Conservation (phyloP, 352 stramenopile species). For the Phytophthora melonis region DNA sequence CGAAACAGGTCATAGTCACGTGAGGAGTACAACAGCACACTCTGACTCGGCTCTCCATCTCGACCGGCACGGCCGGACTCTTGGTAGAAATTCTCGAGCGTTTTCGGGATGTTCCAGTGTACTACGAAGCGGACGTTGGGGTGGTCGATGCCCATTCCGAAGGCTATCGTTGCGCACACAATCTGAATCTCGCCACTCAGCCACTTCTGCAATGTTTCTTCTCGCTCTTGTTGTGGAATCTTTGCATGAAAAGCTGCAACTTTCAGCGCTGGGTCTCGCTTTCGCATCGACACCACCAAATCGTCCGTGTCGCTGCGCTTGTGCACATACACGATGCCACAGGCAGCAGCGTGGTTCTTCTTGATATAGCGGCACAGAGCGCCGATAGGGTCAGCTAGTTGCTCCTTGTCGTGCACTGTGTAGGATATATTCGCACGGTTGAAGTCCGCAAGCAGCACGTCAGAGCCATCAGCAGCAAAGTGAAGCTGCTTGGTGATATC, state of each 20-base stretch:
- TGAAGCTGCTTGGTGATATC: slow-evolving; percentile 66
- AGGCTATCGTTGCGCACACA: slow-evolving; percentile 94
- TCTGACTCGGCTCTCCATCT: slow-evolving; percentile 90
- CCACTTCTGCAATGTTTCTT: slow-evolving; percentile 59
- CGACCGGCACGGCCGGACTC: slow-evolving; percentile 95
- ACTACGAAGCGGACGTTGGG: slow-evolving; percentile 91
- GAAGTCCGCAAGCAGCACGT: slow-evolving; percentile 62
- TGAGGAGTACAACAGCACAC: slow-evolving; percentile 83
- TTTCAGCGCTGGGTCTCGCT: slow-evolving; percentile 37
- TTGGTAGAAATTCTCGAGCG: slow-evolving; percentile 97
- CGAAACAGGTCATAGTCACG: slow-evolving; percentile 60
- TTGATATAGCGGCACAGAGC: slow-evolving; percentile 56
- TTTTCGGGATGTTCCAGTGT: slow-evolving; percentile 90
- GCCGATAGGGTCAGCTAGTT: slow-evolving; percentile 49
- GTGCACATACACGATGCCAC: slow-evolving; percentile 66
- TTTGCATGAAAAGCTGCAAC: slow-evolving; percentile 67
- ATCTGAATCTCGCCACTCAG: slow-evolving; percentile 63
- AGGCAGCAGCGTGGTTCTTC: slow-evolving; percentile 40
- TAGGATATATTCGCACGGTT: slow-evolving; percentile 73
- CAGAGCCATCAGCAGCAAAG: slow-evolving; percentile 40
- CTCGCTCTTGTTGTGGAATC: slow-evolving; percentile 47
- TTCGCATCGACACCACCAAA: slow-evolving; percentile 42
- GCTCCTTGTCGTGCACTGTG: slow-evolving; percentile 59
- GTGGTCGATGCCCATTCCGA: slow-evolving; percentile 95
- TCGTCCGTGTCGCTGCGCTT: slow-evolving; percentile 63